These are phyloP conservation scores for Ophiostoma sp. DNA, from an alignment of 2,329 filamentous ascomycete species.

Conservation along the genomic window DNA sequence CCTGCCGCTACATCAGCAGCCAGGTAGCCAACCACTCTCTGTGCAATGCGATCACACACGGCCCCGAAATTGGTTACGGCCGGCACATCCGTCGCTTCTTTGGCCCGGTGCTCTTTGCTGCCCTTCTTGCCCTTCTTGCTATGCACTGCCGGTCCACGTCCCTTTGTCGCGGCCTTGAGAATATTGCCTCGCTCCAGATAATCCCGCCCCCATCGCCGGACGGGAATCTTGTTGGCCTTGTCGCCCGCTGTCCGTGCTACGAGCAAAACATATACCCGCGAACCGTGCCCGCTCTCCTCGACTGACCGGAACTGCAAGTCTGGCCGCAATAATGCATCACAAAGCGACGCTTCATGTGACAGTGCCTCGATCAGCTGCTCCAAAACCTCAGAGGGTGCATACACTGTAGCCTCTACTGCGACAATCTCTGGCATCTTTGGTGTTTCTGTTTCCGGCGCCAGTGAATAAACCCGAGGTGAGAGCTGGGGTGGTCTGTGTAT, in stretches of 20 bases:
- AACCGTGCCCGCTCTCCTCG: constrained; percentile 48
- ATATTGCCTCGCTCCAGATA: constrained; percentile 26
- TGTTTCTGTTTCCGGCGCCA: not conserved
- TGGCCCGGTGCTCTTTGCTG: not conserved
- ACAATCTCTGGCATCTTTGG: constrained; percentile 31
- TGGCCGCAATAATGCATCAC: not conserved
- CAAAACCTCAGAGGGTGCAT: constrained; percentile 44
- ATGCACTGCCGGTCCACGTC: not conserved
- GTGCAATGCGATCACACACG: constrained; percentile 27
- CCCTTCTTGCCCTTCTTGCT: constrained; percentile 9
- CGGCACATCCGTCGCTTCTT: not conserved
- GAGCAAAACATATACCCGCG: constrained; percentile 51
- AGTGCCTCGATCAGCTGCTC: constrained; percentile 39
- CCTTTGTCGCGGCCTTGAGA: constrained; percentile 26
- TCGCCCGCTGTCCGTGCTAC: constrained; percentile 45
- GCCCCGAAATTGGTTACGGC: not conserved
- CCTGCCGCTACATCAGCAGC: constrained; percentile 39
- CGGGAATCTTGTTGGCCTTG: constrained; percentile 18
- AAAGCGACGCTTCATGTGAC: constrained; percentile 29
- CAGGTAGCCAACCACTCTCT: constrained; percentile 42
- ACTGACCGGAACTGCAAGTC: constrained; percentile 41
- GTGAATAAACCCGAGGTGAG: not conserved
- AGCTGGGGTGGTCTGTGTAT: constrained; percentile 34
- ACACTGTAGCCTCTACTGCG: constrained; percentile 46
- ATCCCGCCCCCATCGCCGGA: constrained; percentile 43